phyloP scores from a whole-genome alignment of 768 basidiomycete genomes.

The Tylopilus cervinicoccineus region DNA sequence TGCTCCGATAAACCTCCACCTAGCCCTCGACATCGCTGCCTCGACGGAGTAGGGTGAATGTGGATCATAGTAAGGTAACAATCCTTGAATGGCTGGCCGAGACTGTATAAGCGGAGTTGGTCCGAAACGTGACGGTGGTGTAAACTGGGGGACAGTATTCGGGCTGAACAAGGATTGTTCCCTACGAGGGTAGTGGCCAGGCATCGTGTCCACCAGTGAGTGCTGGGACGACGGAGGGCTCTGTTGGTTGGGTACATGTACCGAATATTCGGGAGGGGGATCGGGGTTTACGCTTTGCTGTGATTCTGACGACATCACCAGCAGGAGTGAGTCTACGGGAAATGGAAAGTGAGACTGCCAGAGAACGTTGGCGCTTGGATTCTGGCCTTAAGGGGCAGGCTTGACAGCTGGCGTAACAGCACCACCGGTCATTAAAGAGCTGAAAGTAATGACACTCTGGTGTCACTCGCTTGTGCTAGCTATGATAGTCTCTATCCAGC shows the following conservation, averaged over 20 bases:
- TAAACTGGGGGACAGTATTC: constrained; percentile 11
- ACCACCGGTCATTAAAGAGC: neutral
- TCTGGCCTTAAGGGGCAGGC: neutral
- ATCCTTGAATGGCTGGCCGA: constrained; percentile 31
- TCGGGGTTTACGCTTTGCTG: constrained; percentile 25
- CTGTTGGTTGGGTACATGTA: constrained; percentile 14
- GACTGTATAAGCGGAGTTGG: constrained; percentile 40
- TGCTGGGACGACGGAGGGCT: constrained; percentile 16
- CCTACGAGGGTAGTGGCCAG: constrained; percentile 13
- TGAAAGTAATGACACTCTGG: neutral
- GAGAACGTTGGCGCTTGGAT: neutral
- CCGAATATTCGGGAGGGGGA: constrained; percentile 29
- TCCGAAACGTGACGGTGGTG: constrained; percentile 26
- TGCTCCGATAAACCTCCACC: constrained; percentile 42
- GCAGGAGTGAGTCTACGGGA: neutral
- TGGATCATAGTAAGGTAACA: constrained; percentile 42
- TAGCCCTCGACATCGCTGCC: constrained; percentile 37
- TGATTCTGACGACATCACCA: constrained; percentile 15
- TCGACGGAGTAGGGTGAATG: constrained; percentile 36
- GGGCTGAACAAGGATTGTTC: constrained; percentile 18
- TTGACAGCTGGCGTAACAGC: neutral
- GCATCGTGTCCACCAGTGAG: constrained; percentile 10
- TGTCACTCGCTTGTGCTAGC: neutral
- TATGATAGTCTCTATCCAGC: neutral
- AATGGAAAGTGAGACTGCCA: neutral